phyloP scores from a whole-genome alignment of 805 yeast species.

The Torulaspora indica region DNA sequence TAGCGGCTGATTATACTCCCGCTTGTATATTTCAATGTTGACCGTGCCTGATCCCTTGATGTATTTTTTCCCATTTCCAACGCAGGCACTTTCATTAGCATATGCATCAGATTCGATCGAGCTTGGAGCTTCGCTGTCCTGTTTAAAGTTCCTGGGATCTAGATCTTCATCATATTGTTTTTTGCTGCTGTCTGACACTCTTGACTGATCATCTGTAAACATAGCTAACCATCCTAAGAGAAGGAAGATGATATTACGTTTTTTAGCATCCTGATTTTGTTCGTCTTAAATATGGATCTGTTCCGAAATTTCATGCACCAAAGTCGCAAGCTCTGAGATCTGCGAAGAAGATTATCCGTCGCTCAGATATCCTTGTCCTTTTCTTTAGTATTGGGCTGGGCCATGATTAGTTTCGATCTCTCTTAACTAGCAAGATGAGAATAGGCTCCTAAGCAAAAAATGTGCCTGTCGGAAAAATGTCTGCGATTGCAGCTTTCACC shows the following conservation, averaged over 20 bases:
- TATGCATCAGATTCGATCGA: conserved; percentile 8
- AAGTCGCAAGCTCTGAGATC: not conserved
- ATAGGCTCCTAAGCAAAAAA: not conserved
- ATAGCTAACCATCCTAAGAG: not conserved
- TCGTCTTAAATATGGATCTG: too few species aligned
- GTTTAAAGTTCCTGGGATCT: not conserved
- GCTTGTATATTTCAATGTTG: conserved; percentile 51
- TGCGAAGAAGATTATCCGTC: too few species aligned
- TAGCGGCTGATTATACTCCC: conserved; percentile 38
- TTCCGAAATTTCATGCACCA: not conserved
- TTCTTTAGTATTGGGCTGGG: not conserved
- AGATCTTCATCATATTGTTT: not conserved
- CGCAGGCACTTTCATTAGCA: conserved; percentile 6
- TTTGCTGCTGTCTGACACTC: not conserved
- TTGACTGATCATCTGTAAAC: not conserved
- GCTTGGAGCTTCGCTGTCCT: not conserved
- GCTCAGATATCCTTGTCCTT: not conserved
- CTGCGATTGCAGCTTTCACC: not conserved
- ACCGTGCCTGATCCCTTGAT: conserved; percentile 42
- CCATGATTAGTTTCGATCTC: not conserved
- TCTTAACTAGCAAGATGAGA: not conserved
- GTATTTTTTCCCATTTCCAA: conserved; percentile 4
- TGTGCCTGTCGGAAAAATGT: not conserved
- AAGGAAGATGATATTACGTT: too few species aligned
- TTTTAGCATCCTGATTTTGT: too few species aligned